Evolutionary conservation across 2,329 filamentous ascomycete species (phyloP), one percentile per base, ranked within the genome.

Genomic region (Trichoderma breve): DNA sequence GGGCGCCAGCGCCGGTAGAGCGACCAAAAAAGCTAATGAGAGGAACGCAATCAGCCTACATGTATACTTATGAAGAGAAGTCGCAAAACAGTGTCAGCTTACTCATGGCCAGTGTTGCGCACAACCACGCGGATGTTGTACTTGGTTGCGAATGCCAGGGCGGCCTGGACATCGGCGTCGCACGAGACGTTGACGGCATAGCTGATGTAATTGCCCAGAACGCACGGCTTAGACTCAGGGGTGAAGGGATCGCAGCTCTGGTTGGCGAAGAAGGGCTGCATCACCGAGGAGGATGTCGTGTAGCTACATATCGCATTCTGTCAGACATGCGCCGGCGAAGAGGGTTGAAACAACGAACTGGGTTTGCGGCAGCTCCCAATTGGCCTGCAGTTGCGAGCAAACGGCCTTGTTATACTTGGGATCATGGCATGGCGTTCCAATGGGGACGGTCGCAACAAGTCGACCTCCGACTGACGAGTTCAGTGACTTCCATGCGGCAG

Each of bases 51-150:
- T 53, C n/a, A 51, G 39, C 11, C 6, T 26, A 43, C 39, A 43
- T n/a, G 15, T 0, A 53, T 26, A 14, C 26, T n/a, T 55, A 7
- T 9, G 6, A 26, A n/a, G 14, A 53, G n/a, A 53, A 53, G 43
- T 32, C 15, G 18, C 11, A 63, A 21, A 58, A 5, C 15, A 4
- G 34, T 15, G n/a, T 26, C 8, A 4, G 15, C 79, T 74, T 85
- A 87, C 75, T 87, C 85, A 75, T 88, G 87, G 32, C 85, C 86
- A 0, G 86, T 88, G 79, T 88, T 82, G 69, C 78, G 86, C 63
- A 88, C 80, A 53, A 87, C 82, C n/a, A 88, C 77, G 3, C 86
- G 85, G 60, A 87, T 79, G 75, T 86, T 85, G 73, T 78, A 55
- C 34, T 74, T 72, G 28, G 73, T 77, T 12, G 79, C 80, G 55